Conservation (phyloP, 129 eudicot species). For the Solidago caesia region DNA sequence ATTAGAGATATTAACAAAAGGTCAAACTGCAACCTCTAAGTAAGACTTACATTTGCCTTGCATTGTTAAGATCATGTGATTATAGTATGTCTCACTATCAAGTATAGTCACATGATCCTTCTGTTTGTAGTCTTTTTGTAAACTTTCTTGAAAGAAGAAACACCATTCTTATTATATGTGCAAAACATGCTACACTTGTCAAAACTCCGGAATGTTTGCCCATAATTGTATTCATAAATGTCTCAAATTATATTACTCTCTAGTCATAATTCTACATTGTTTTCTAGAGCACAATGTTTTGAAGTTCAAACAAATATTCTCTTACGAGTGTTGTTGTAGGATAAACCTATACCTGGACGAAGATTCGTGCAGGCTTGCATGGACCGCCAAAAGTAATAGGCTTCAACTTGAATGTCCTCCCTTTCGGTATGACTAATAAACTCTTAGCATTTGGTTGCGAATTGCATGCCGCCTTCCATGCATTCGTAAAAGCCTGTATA, state of each 20-base stretch:
- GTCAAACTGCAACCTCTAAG: too few species aligned
- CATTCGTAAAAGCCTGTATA: constrained; percentile 55
- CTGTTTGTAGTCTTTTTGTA: constrained; percentile 16
- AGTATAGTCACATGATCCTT: constrained; percentile 25
- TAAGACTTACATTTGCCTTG: too few species aligned
- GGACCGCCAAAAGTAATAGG: constrained; percentile 61
- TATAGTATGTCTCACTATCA: constrained; percentile 20
- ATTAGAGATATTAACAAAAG: too few species aligned
- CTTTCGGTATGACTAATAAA: constrained; percentile 39
- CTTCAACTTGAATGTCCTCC: constrained; percentile 46
- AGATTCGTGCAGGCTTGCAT: constrained; percentile 53
- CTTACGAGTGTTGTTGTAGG: neutral
- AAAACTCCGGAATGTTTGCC: neutral
- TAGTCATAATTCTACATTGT: neutral
- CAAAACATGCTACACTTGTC: constrained; percentile 7
- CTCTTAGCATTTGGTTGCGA: constrained; percentile 28
- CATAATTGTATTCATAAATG: neutral
- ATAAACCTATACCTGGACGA: constrained; percentile 41
- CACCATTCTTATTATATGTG: constrained; percentile 11
- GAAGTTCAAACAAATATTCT: neutral
- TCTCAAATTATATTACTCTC: neutral
- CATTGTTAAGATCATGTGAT: constrained; percentile 28
- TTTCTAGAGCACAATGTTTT: neutral
- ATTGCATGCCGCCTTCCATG: constrained; percentile 69
- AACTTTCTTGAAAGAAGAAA: constrained; percentile 21